Evolutionary conservation across 129 eudicot genomes (phyloP).

Genomic region (Centaurea solstitialis): DNA sequence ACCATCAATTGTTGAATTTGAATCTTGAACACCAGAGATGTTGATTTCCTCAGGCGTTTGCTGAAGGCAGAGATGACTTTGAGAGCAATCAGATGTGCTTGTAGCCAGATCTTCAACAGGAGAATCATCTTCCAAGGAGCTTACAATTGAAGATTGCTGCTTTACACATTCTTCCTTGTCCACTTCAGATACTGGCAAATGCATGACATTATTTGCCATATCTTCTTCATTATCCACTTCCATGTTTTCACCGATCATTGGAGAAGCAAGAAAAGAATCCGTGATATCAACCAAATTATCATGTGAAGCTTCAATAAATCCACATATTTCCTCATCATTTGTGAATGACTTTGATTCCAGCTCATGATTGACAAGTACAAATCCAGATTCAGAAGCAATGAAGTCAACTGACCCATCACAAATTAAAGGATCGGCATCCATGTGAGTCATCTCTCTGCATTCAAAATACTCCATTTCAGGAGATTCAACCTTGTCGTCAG

Average conservation of each 20-base stretch:
- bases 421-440: conserved; percentile 7
- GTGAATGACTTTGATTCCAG: conserved; percentile 15
- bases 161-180: conserved; percentile 3
- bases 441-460: conserved; percentile 9
- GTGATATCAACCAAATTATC: conserved; percentile 36
- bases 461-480: conserved; percentile 34
- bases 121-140: conserved; percentile 17
- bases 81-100: conserved; percentile 25
- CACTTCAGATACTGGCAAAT: conserved; percentile 12
- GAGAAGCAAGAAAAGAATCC: conserved; percentile 8
- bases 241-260: conserved; percentile 30
- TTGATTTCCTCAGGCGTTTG: conserved; percentile 14
- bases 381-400: conserved; percentile 20
- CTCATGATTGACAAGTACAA: not conserved
- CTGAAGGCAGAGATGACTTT: conserved; percentile 35
- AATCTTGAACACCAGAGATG: conserved; percentile 26
- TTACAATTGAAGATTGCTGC: not conserved
- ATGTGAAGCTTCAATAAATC: conserved; percentile 35
- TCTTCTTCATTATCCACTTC: conserved; percentile 22
- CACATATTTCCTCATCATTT: conserved; percentile 28
- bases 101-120: conserved; percentile 20
- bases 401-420: conserved; percentile 8
- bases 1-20: conserved; percentile 25
- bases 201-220: conserved; percentile 8
- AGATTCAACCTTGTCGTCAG: conserved; percentile 45